phyloP scores from a whole-genome alignment of 2,329 filamentous ascomycete genomes.

The Pyricularia sp. region DNA sequence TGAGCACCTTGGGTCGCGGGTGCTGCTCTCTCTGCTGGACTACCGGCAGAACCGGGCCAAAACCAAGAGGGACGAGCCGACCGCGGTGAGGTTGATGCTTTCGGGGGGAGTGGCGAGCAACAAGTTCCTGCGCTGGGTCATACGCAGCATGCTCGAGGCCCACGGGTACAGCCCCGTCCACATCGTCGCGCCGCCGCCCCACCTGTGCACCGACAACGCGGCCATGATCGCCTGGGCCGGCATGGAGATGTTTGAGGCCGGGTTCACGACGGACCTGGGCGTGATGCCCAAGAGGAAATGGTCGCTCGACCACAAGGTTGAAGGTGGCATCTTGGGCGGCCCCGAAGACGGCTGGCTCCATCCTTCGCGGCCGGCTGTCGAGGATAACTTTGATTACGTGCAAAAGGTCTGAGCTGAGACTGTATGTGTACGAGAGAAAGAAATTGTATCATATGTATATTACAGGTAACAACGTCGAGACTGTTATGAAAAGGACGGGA shows the following conservation, averaged over 20 bases:
- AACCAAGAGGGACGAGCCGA: too few relatives aligned
- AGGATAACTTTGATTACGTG: not conserved
- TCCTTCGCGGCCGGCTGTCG: not conserved
- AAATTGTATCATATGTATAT: not conserved
- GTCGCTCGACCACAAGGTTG: slow-evolving; percentile 56
- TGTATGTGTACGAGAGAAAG: not conserved
- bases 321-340: slow-evolving; percentile 57
- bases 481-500: too few relatives aligned
- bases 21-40: slow-evolving; percentile 52
- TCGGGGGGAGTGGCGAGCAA: slow-evolving; percentile 90
- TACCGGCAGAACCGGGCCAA: too few relatives aligned
- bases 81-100: slow-evolving; percentile 55
- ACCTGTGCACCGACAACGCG: slow-evolving; percentile 87
- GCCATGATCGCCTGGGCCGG: slow-evolving; percentile 96
- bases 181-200: slow-evolving; percentile 65
- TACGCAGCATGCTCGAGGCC: slow-evolving; percentile 47
- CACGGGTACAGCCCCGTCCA: slow-evolving; percentile 53
- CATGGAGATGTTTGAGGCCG: slow-evolving; percentile 81
- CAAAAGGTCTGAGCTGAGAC: not conserved
- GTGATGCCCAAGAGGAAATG: slow-evolving; percentile 58
- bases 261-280: slow-evolving; percentile 55
- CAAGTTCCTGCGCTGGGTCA: slow-evolving; percentile 61
- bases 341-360: not conserved
- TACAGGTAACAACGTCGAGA: not conserved
- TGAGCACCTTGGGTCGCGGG: slow-evolving; percentile 72